Evolutionary conservation across 495 filamentous ascomycete species (phyloP).

Genomic region (Neurospora cerealis): DNA sequence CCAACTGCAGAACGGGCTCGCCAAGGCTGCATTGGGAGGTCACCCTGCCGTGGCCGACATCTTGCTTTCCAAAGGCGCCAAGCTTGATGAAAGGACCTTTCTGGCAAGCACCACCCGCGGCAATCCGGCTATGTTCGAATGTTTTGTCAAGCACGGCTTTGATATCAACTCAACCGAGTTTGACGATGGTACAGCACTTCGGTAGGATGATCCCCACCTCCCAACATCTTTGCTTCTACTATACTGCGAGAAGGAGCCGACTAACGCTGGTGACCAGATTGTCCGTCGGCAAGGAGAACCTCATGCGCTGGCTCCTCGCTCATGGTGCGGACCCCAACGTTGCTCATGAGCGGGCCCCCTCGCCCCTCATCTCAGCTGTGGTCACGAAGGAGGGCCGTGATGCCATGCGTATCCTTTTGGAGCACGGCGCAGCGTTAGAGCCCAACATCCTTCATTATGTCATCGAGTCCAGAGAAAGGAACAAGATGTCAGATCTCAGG

Average conservation of each 20-base stretch:
- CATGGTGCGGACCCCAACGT: not conserved
- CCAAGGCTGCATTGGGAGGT: not conserved
- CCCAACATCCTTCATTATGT: not conserved
- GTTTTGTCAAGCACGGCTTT: not conserved
- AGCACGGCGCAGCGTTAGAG: not conserved
- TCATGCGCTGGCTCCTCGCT: not conserved
- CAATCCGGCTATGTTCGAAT: not conserved
- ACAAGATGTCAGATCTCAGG: not conserved
- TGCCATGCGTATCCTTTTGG: not conserved
- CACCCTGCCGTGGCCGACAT: not conserved
- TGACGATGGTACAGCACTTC: not conserved
- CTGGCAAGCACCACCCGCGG: not conserved
- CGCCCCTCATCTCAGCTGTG: not conserved
- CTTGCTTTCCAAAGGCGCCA: not conserved
- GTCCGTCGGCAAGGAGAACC: not conserved
- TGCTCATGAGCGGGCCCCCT: not conserved
- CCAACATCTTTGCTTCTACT: too few relatives aligned
- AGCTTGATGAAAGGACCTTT: not conserved
- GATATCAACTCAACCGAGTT: not conserved
- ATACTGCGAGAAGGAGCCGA: too few relatives aligned
- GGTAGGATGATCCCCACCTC: not conserved
- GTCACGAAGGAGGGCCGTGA: accelerated
- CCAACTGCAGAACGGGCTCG: not conserved
- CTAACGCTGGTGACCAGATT: not conserved
- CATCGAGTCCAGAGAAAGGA: too few relatives aligned